Conservation (phyloP, 257 asterid species). For the Orobanche coerulescens region DNA sequence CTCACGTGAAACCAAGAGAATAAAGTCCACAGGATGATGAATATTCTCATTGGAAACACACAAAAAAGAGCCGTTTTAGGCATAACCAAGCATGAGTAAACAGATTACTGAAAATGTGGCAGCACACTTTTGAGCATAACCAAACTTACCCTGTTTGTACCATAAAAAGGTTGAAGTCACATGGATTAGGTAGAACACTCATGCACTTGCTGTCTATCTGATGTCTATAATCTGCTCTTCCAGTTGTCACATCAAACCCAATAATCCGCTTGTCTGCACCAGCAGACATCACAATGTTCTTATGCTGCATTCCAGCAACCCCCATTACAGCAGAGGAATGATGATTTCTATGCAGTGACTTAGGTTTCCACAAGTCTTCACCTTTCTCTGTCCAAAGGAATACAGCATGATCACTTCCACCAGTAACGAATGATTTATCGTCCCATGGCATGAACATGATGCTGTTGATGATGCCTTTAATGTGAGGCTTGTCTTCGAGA, state of each 20-base stretch:
- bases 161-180: conserved; percentile 91
- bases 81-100: background rate
- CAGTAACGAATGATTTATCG: conserved; percentile 61
- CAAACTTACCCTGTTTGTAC: conserved; percentile 80
- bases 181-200: conserved; percentile 87
- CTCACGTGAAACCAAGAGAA: too few relatives aligned
- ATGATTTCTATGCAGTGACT: conserved; percentile 39
- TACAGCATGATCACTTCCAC: conserved; percentile 91
- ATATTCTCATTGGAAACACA: too few relatives aligned
- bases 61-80: background rate
- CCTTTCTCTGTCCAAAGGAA: conserved; percentile 68
- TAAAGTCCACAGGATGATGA: too few relatives aligned
- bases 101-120: background rate
- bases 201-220: conserved; percentile 85
- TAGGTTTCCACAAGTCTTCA: conserved; percentile 61
- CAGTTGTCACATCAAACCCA: conserved; percentile 53
- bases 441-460: conserved; percentile 89
- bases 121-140: background rate
- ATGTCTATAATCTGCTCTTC: conserved; percentile 52
- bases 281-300: conserved; percentile 64
- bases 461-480: conserved; percentile 75
- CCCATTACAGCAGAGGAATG: conserved; percentile 97
- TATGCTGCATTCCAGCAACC: conserved; percentile 80
- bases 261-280: conserved; percentile 78
- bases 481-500: conserved; percentile 71